phyloP scores from a whole-genome alignment of 116 monocot genomes.

The Thalassia testudinum region DNA sequence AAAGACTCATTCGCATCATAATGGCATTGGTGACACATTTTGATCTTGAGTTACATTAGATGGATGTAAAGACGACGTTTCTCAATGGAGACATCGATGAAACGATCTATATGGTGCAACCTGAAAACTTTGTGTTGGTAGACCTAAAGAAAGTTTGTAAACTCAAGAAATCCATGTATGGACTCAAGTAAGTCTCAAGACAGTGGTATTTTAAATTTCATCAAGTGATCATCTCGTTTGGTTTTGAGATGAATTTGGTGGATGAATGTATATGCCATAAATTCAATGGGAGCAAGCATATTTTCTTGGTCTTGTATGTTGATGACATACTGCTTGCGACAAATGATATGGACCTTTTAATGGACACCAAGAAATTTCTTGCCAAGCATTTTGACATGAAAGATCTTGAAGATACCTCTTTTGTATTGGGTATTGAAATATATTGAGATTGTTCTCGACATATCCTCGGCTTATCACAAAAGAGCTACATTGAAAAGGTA shows the following conservation, averaged over 20 bases:
- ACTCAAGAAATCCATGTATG: conserved; percentile 8
- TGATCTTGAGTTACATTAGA: conserved; percentile 9
- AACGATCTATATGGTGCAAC: conserved; percentile 3
- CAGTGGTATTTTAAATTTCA: conserved; percentile 10
- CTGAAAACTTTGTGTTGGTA: neutral
- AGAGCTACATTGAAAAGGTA: conserved; percentile 2
- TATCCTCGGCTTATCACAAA: conserved; percentile 6
- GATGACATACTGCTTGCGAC: conserved; percentile 8
- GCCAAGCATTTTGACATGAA: conserved; percentile 14
- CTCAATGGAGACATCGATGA: conserved; percentile 4
- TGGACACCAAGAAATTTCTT: conserved; percentile 8
- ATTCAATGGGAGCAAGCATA: conserved; percentile 2
- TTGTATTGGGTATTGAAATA: conserved; percentile 7
- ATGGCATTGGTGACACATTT: conserved; percentile 5
- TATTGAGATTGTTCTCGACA: neutral
- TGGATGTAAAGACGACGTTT: conserved; percentile 8
- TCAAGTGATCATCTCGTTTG: conserved; percentile 3
- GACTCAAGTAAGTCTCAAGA: conserved; percentile 1
- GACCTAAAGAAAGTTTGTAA: conserved; percentile 1
- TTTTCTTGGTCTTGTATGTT: conserved; percentile 7
- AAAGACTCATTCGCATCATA: conserved; percentile 3
- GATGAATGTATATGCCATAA: conserved; percentile 7
- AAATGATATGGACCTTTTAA: conserved; percentile 1
- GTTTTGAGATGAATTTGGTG: neutral
- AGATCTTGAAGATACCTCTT: neutral